Base-by-base conservation (phyloP, 164 flowering plant species). In the Brasenia schreberi region DNA sequence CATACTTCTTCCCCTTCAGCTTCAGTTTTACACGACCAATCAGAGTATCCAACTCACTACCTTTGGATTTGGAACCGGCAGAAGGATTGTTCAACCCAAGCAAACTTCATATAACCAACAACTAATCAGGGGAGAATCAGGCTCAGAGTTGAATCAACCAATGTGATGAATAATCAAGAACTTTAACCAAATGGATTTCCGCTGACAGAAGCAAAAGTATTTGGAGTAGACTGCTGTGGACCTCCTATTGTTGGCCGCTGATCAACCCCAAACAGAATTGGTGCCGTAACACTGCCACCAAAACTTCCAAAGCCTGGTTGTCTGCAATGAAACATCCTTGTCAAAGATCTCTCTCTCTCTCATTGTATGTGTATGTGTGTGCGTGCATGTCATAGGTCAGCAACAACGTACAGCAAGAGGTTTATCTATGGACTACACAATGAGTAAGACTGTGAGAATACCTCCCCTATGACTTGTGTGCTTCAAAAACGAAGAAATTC, bases 101-200 rank as follows among this genome's bases (percentile, higher is more conserved):
- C 56, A 49, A 49, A 49, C 56, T 49, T 49, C 56, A 49, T 49
- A 49, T 49, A 14, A 49, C 16, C 56, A 9, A 9, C 56, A 49
- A 49, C 10, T 14, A 49, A 49, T 9, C 16, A 33, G 56, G 56
- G 56, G 16, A 49, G 56, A 49, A 49, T 49, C 12, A 49, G 14
- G 53, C 53, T 12, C 7, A 49, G 11, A 45, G 16, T 49, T 4
- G 16, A 49, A 49, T 49, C 56, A 49, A 49, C 12, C 56, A 49
- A 9, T 9, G 16, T 49, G 56, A 49, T 49, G 12, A 33, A 33
- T 49, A 9, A 49, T 49, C 4, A 5, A 49, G 56, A 9, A 49
- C 56, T 49, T 42, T 72, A 88, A 10, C 87, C 91, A 79, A 86
- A 88, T 68, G 95, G 95, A 69, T 86, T 88, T 44, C 91, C 91